Percentiles rank a stretch among this genome's conserved stretches.
Evolutionary conservation across 2,329 filamentous ascomycete genomes (phyloP).

Genomic region (Arthrobotrys iridis): DNA sequence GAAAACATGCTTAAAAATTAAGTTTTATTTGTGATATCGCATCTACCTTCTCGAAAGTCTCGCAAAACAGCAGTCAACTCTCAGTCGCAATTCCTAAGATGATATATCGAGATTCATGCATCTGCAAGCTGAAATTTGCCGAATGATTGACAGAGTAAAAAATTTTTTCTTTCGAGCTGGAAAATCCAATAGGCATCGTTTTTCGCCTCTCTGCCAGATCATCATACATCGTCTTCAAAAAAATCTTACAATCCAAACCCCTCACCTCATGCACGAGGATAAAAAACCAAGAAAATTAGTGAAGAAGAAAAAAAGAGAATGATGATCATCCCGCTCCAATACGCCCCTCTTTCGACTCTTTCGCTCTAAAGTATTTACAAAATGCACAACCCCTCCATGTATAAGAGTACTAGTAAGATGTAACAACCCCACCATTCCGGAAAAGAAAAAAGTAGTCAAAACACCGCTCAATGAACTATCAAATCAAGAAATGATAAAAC

Average conservation of each 20-base stretch:
- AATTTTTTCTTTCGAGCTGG: conserved; percentile 3
- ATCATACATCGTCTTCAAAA: conserved; percentile 42
- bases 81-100: neutral
- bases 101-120: conserved; percentile 1
- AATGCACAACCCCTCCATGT: conserved; percentile 46
- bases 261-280: conserved; percentile 11
- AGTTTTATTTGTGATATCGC: conserved; percentile 4
- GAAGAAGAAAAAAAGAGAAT: conserved; percentile 29
- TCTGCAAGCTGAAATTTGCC: neutral
- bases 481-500: conserved; percentile 14
- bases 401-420: conserved; percentile 14
- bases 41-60: neutral
- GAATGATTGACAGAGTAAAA: too few species aligned
- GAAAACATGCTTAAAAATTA: neutral
- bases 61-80: too few species aligned
- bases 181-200: conserved; percentile 7
- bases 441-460: conserved; percentile 23
- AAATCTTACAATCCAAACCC: conserved; percentile 23
- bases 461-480: conserved; percentile 20
- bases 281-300: conserved; percentile 5
- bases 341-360: conserved; percentile 41
- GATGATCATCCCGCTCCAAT: conserved; percentile 49
- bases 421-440: conserved; percentile 28
- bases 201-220: conserved; percentile 40
- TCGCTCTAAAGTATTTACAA: conserved; percentile 35